These are phyloP conservation scores for Mortierella sp. DNA, from an alignment of 371 early-diverging fungal genomes.

Conservation along the genomic window DNA sequence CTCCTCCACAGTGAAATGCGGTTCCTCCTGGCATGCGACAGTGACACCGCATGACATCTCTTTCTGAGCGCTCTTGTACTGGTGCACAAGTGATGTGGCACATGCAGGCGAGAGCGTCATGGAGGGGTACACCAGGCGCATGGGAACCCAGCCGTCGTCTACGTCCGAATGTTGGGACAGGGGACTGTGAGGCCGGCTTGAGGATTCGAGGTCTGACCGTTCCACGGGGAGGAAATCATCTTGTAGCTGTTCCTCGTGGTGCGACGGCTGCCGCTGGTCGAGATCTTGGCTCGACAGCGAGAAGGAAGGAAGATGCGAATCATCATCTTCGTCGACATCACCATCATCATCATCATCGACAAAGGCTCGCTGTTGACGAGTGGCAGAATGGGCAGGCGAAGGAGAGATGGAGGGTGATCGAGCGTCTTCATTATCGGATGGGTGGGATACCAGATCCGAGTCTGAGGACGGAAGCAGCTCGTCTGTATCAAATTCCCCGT, in stretches of 20 bases:
- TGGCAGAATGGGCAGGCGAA: conserved; percentile 1
- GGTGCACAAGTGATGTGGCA: neutral
- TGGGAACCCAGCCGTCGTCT: conserved; percentile 11
- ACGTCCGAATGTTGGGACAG: conserved; percentile 35
- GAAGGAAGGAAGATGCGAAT: conserved; percentile 6
- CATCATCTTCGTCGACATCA: conserved; percentile 14
- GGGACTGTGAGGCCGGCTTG: conserved; percentile 34
- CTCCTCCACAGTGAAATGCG: no score
- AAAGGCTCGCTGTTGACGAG: neutral
- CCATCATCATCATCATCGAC: conserved; percentile 1
- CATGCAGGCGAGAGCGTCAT: conserved; percentile 24
- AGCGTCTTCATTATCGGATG: conserved; percentile 35
- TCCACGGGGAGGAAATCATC: conserved; percentile 42
- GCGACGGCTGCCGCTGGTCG: neutral
- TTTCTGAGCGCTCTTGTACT: no score
- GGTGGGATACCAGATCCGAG: conserved; percentile 41
- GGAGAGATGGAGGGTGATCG: conserved; percentile 7
- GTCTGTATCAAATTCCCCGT: conserved; percentile 29
- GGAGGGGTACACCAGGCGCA: conserved; percentile 42
- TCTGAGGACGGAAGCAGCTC: conserved; percentile 30
- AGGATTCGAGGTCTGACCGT: conserved; percentile 29
- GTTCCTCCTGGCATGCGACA: neutral
- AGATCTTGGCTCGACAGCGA: conserved; percentile 19
- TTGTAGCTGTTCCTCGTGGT: neutral
- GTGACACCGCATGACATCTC: neutral